Evolutionary conservation across 257 asterid genomes (phyloP).

Genomic region (Paulownia fortunei): DNA sequence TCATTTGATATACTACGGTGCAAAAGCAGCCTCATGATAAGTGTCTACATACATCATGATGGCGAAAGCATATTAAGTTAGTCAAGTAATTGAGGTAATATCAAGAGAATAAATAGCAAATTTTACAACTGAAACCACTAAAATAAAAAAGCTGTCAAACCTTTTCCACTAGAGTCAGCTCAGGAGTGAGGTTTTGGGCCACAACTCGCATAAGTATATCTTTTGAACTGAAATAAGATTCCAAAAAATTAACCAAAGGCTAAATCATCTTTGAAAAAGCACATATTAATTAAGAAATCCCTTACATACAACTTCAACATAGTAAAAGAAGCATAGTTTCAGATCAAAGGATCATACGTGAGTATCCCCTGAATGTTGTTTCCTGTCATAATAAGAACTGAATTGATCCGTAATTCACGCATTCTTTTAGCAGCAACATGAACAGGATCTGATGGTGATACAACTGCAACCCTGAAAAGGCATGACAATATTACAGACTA

Average conservation of each 20-base stretch:
- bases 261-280: neutral
- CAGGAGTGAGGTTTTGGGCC: slow-evolving; percentile 89
- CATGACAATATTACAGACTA: slow-evolving; percentile 32
- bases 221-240: slow-evolving; percentile 65
- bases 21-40: slow-evolving; percentile 25
- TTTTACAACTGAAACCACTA: slow-evolving; percentile 18
- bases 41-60: neutral
- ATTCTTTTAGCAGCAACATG: slow-evolving; percentile 89
- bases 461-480: slow-evolving; percentile 76
- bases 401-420: slow-evolving; percentile 86
- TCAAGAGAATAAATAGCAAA: neutral
- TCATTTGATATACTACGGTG: neutral
- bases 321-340: slow-evolving; percentile 10
- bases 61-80: neutral
- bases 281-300: too few species aligned
- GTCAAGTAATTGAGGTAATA: neutral
- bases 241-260: slow-evolving; percentile 39
- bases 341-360: slow-evolving; percentile 58
- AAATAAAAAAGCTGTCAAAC: slow-evolving; percentile 43
- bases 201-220: slow-evolving; percentile 92
- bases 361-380: slow-evolving; percentile 88
- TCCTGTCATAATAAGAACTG: slow-evolving; percentile 68
- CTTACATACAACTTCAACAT: too few species aligned
- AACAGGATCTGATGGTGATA: slow-evolving; percentile 79
- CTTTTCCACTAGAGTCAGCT: slow-evolving; percentile 90